Base-by-base conservation (phyloP, 116 monocot species). In the Posidonia oceanica region DNA sequence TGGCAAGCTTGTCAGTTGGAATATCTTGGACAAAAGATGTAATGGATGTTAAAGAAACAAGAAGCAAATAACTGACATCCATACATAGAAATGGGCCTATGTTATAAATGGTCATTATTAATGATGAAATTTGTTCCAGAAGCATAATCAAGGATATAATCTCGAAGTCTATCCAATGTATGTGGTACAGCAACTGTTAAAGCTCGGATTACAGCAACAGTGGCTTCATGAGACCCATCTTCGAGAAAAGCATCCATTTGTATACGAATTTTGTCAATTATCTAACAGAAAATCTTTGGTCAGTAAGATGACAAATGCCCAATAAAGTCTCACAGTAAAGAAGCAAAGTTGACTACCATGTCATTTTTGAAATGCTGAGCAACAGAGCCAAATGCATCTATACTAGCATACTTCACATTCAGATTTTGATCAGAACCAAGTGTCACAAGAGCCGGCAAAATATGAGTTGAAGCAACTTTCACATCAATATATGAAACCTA, bases 191-290 rank as follows among this genome's bases (percentile, higher is more conserved):
- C 90, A 42, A 83, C 76, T 4, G 79, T 70, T 64, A 99, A 81
- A 71, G 99, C 88, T 59, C 83, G 84, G 53, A 93, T 69, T 74
- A 99, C 93, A 64, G 88, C 80, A 62, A 86, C 71, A 69, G 83
- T 88, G 74, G 93, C 99, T 76, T 99, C 99, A 79, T 93, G 93
- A 44, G 90, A 99, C 75, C 93, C 90, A 79, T 99, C 99, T 80
- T 99, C 99, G 38, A 99, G 83, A 77, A 99, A 99, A 74, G 93
- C 93, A 93, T 99, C 99, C 99, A 99, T 93, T 72, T 99, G 99
- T 67, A 99, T 71, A 41, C 83, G 85, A 71, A 99, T 93, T 80
- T 99, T 99, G 39, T 99, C 99, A 72, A 99, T 78, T 75, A 99
- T 86, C 99, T 99, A 66, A 71, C 71, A 69, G 57, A 48, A 18